Conservation (phyloP, 192 early-diverging fungal species). For the Coemansia aciculifera region DNA sequence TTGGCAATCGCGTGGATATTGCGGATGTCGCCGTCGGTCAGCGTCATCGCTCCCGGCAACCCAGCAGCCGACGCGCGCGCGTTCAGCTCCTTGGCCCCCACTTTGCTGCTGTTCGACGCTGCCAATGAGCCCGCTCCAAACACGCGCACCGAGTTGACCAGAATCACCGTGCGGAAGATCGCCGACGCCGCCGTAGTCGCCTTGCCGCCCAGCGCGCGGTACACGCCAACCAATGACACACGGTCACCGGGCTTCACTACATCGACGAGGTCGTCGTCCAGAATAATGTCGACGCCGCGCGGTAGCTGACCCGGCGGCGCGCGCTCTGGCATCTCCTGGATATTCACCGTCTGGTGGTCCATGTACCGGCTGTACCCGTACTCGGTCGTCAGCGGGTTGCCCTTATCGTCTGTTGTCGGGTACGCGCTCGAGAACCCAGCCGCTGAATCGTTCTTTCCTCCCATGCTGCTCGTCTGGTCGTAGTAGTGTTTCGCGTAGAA, state of each 20-base stretch:
- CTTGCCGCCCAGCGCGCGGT: constrained; percentile 80
- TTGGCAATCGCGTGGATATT: constrained; percentile 79
- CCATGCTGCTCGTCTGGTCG: constrained; percentile 81
- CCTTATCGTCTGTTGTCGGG: constrained; percentile 93
- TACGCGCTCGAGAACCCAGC: constrained; percentile 71
- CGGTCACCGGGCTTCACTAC: constrained; percentile 95
- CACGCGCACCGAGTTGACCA: constrained; percentile 81
- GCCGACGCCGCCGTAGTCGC: constrained; percentile 75
- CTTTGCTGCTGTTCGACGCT: constrained; percentile 52
- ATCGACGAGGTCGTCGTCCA: constrained; percentile 97
- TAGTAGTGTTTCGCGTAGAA: constrained; percentile 84
- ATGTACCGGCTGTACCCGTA: constrained; percentile 87
- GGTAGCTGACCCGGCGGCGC: constrained; percentile 93
- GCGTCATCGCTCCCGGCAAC: constrained; percentile 58
- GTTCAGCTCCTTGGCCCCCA: constrained; percentile 20
- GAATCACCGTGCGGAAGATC: constrained; percentile 87
- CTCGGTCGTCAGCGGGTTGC: constrained; percentile 89
- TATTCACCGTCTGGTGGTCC: constrained; percentile 88
- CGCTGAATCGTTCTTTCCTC: constrained; percentile 16
- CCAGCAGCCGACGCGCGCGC: constrained; percentile 32
- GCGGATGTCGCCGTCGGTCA: constrained; percentile 84
- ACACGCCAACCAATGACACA: constrained; percentile 90
- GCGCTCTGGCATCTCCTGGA: constrained; percentile 99
- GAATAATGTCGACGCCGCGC: constrained; percentile 88
- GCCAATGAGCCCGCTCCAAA: constrained; percentile 72